Evolutionary conservation across 768 basidiomycete genomes (phyloP), one percentile per base, ranked within the genome.

Genomic region (Termitomyces sp.): DNA sequence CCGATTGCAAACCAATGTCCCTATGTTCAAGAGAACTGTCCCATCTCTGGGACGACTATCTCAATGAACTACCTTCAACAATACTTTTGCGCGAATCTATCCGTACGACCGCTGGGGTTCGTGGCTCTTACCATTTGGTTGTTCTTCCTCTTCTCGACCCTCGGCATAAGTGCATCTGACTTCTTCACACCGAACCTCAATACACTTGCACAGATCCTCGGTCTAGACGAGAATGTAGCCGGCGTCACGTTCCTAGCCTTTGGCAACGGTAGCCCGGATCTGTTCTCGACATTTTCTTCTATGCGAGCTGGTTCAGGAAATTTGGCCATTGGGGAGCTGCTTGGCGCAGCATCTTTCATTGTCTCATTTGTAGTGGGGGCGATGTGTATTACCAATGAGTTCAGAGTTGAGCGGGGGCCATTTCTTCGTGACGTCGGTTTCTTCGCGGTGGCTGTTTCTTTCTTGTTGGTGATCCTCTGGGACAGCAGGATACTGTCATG

Each of bases 141-240:
- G 18, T 63, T 86, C 27, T 97, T 98, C 77, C 86, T 99, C 54
- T 98, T 99, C 76, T 94, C 94, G 22, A 95, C 91, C 36, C 88
- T 98, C 36, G 95, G 95, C 4, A 97, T 97, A 69, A 88, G 87
- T 62, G 95, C 95, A 5, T 91, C 94, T 18, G 96, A 98, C 73
- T 98, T 98, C 75, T 98, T 98, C 80, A 95, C 91, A 52, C 95
- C 95, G 1, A 98, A 99, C 71, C 82, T 99, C 18, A 89, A 91
- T 0, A 93, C 95, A 1, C 89, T 98, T 33, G 86, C 96, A 0
- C 82, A 88, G 50, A 75, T 91, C 4, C 82, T 99, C 4, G 91
- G 94, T 0, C 73, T 99, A 40, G 91, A 91, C 65, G 95, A 99
- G 69, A 91, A 92, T 55, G 87, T 98, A 16, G 95, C 97, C 0